Percentiles rank a stretch among this genome's conserved stretches.
These are phyloP conservation scores for Penicillium ochrochloron DNA, from an alignment of 495 filamentous ascomycete genomes.

Conservation along the genomic window DNA sequence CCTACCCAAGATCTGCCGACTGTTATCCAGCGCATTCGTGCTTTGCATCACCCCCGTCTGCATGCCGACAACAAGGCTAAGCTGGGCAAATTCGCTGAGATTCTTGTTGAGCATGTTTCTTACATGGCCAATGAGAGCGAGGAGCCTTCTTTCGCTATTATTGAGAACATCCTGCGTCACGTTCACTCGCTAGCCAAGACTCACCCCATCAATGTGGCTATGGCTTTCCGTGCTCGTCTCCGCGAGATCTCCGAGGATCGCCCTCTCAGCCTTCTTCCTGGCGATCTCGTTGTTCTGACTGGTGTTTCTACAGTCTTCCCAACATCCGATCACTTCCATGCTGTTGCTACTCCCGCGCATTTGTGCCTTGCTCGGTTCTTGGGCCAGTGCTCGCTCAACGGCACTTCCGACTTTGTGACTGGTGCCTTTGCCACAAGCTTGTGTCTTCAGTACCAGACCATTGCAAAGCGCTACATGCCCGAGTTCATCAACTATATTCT, in stretches of 20 bases:
- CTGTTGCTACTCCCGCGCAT: constrained; percentile 86
- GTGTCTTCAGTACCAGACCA: constrained; percentile 75
- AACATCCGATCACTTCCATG: constrained; percentile 95
- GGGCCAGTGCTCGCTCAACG: constrained; percentile 70
- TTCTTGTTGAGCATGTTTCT: constrained; percentile 78
- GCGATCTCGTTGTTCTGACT: constrained; percentile 80
- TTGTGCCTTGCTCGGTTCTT: constrained; percentile 79
- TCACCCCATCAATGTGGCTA: constrained; percentile 75
- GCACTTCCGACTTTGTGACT: constrained; percentile 65
- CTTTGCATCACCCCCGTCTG: constrained; percentile 87
- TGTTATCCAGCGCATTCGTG: constrained; percentile 85
- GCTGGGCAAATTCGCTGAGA: constrained; percentile 71
- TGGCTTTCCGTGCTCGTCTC: constrained; percentile 75
- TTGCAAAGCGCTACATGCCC: constrained; percentile 84
- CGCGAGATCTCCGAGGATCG: constrained; percentile 63
- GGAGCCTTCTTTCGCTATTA: constrained; percentile 58
- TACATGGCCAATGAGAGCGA: constrained; percentile 61
- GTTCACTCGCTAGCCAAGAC: constrained; percentile 85
- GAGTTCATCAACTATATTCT: constrained; percentile 83
- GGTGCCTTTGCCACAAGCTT: constrained; percentile 82
- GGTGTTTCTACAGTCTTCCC: constrained; percentile 86
- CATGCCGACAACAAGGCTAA: constrained; percentile 81
- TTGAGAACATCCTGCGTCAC: constrained; percentile 75
- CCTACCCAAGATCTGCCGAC: constrained; percentile 68
- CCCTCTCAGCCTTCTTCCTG: constrained; percentile 64